phyloP scores from a whole-genome alignment of 805 yeast species.

The Naumovozyma dairenensis region DNA sequence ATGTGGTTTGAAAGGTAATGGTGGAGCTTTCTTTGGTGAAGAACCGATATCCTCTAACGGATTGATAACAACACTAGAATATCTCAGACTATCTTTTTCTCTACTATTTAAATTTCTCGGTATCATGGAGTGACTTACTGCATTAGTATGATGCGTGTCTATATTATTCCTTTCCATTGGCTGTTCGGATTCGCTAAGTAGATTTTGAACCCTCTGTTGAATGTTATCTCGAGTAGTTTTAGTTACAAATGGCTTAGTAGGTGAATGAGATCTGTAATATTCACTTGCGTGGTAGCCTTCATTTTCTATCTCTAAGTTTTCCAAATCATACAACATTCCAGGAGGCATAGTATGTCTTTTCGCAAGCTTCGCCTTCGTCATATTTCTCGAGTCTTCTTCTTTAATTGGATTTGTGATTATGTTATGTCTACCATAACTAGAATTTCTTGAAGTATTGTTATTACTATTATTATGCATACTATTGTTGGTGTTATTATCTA shows the following conservation, averaged over 20 bases:
- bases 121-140: background rate
- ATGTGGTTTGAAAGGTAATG: slow-evolving; percentile 31
- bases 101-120: background rate
- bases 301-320: no score
- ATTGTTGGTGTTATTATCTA: no score
- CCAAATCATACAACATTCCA: no score
- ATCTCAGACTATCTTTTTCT: no score
- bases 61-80: slow-evolving; percentile 4
- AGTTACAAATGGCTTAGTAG: slow-evolving; percentile 4
- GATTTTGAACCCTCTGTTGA: slow-evolving; percentile 45
- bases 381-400: no score
- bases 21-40: slow-evolving; percentile 26
- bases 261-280: slow-evolving; percentile 7
- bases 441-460: no score
- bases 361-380: no score
- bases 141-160: slow-evolving; percentile 1
- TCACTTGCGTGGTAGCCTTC: slow-evolving; percentile 4
- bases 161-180: background rate
- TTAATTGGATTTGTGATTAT: no score
- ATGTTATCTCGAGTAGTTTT: slow-evolving; percentile 30
- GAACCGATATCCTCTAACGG: background rate
- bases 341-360: no score
- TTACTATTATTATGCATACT: no score
- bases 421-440: no score
- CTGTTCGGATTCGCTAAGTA: slow-evolving; percentile 27